phyloP scores from a whole-genome alignment of 306 rosid species.

The Begonia peltatifolia region DNA sequence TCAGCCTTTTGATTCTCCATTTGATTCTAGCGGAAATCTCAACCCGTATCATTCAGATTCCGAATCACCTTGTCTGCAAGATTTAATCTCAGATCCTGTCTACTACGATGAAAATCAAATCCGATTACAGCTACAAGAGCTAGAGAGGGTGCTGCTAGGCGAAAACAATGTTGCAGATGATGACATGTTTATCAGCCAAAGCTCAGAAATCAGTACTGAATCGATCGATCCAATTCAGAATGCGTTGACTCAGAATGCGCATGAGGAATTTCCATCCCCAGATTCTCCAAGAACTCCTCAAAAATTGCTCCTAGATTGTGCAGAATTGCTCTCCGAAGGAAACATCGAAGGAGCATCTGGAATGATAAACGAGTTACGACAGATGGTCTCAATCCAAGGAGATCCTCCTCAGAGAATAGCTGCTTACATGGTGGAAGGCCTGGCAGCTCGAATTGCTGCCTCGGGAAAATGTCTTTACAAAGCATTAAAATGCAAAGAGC shows the following conservation, averaged over 20 bases:
- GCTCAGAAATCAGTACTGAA: conserved; percentile 75
- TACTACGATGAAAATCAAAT: conserved; percentile 36
- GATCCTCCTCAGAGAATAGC: conserved; percentile 97
- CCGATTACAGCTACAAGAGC: conserved; percentile 68
- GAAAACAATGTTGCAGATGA: conserved; percentile 50
- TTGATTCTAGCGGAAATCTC: conserved; percentile 19
- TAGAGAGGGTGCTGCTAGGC: conserved; percentile 75
- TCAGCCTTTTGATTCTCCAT: conserved; percentile 23
- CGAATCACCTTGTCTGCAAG: conserved; percentile 44
- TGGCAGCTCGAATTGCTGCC: conserved; percentile 70
- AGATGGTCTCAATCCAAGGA: conserved; percentile 77
- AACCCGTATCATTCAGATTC: conserved; percentile 1
- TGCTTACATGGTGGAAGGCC: conserved; percentile 98
- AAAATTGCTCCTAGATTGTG: conserved; percentile 66
- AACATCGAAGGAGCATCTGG: conserved; percentile 36
- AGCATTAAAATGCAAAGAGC: conserved; percentile 87
- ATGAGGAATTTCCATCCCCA: conserved; percentile 57
- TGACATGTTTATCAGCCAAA: conserved; percentile 10
- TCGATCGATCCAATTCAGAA: conserved; percentile 51
- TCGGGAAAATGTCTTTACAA: conserved; percentile 69
- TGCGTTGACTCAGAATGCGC: conserved; percentile 14
- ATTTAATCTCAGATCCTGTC: conserved; percentile 30
- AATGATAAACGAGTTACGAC: conserved; percentile 58
- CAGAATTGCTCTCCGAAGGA: conserved; percentile 62
- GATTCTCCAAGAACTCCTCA: conserved; percentile 53